A percentile compares a stretch with the other conserved stretches of the same genome.
Conservation (phyloP, 2,329 filamentous ascomycete species). For the Apiospora phragmitis region DNA sequence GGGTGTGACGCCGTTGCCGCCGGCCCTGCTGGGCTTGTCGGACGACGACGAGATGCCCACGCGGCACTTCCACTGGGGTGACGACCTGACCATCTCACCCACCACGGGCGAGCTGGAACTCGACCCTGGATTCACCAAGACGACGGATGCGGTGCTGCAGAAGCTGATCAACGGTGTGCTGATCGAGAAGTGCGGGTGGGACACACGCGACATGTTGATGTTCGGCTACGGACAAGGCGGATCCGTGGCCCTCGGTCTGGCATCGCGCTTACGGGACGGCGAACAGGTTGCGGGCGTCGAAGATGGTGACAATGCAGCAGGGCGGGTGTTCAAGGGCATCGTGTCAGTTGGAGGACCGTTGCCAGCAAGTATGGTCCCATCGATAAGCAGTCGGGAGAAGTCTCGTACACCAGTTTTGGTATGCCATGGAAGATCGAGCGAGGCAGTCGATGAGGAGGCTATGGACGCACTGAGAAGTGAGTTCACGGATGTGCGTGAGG, state of each 20-base stretch:
- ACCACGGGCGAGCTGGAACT: slow-evolving; percentile 55
- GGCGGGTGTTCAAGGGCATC: slow-evolving; percentile 50
- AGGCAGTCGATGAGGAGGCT: slow-evolving; percentile 56
- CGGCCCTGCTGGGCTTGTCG: slow-evolving; percentile 57
- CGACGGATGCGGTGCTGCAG: slow-evolving; percentile 46
- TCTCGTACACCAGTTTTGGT: slow-evolving; percentile 64
- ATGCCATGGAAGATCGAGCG: slow-evolving; percentile 53
- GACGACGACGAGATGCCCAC: slow-evolving; percentile 23
- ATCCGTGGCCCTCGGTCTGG: slow-evolving; percentile 58
- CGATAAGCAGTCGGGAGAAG: slow-evolving; percentile 49
- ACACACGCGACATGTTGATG: slow-evolving; percentile 58
- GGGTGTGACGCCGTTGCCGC: slow-evolving; percentile 68
- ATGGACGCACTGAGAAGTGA: slow-evolving; percentile 63
- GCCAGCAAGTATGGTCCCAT: slow-evolving; percentile 51
- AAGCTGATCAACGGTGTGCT: slow-evolving; percentile 54
- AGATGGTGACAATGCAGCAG: slow-evolving; percentile 15
- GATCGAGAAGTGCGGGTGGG: slow-evolving; percentile 59
- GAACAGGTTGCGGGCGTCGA: slow-evolving; percentile 36
- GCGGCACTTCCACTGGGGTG: slow-evolving; percentile 63
- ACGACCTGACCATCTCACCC: slow-evolving; percentile 59
- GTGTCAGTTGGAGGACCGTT: slow-evolving; percentile 64
- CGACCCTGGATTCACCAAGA: slow-evolving; percentile 61
- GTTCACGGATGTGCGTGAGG: slow-evolving; percentile 67
- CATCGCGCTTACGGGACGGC: slow-evolving; percentile 43
- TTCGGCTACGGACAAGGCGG: slow-evolving; percentile 71